Conservation (phyloP, 2,329 filamentous ascomycete species). For the Fusarium poae region DNA sequence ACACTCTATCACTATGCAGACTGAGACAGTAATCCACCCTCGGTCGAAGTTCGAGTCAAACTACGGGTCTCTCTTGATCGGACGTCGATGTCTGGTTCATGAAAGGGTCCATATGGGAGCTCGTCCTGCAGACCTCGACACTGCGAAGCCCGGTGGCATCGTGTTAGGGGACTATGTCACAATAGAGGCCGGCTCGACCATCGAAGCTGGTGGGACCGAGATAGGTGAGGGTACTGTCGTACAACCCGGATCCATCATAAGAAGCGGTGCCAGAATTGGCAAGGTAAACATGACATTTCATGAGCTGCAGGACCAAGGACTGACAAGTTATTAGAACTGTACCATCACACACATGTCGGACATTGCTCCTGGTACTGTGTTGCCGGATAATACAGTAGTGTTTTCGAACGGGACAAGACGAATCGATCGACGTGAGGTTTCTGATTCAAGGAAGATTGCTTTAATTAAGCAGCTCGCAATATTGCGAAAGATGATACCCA, state of each 20-base stretch:
- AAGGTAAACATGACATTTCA: conserved; percentile 62
- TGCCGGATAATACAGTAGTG: conserved; percentile 77
- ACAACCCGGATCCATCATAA: conserved; percentile 71
- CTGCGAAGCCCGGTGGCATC: conserved; percentile 61
- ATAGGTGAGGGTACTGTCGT: conserved; percentile 72
- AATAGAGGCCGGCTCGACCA: conserved; percentile 68
- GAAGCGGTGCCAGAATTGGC: conserved; percentile 71
- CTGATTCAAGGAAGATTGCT: conserved; percentile 72
- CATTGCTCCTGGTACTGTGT: conserved; percentile 67
- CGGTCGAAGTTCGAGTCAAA: conserved; percentile 83
- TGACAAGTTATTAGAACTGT: conserved; percentile 67
- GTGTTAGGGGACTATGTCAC: conserved; percentile 71
- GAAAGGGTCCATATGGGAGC: conserved; percentile 74
- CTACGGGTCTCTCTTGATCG: conserved; percentile 82
- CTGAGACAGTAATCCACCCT: conserved; percentile 87
- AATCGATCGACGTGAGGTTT: conserved; percentile 70
- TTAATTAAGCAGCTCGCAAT: conserved; percentile 77
- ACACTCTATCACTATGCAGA: conserved; percentile 81
- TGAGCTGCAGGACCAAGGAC: conserved; percentile 1
- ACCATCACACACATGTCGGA: conserved; percentile 76
- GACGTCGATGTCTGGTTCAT: conserved; percentile 83
- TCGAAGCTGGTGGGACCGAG: conserved; percentile 73
- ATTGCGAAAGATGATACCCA: conserved; percentile 74
- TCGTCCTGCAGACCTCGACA: conserved; percentile 47
- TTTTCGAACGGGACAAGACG: conserved; percentile 73